Conservation (phyloP, 306 rosid species). For the Dryas alaskensis region DNA sequence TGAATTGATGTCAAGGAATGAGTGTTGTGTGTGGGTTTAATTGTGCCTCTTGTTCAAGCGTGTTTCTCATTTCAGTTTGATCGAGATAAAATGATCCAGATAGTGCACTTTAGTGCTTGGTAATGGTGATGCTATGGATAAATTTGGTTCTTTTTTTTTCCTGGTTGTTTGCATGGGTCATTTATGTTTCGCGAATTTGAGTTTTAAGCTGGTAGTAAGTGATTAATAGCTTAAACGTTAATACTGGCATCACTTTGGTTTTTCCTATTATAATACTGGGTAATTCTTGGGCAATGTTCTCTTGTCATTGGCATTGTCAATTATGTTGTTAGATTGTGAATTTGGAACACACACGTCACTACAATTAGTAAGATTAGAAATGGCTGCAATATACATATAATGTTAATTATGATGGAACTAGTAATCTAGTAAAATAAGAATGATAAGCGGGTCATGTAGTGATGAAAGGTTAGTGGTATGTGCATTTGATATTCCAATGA, state of each 20-base stretch:
- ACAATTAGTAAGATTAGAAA: too few species aligned
- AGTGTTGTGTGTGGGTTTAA: background rate
- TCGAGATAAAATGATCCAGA: background rate
- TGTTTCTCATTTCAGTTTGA: background rate
- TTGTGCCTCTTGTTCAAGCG: background rate
- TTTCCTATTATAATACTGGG: too few species aligned
- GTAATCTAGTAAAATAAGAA: too few species aligned
- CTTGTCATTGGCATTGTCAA: too few species aligned
- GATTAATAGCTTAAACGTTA: background rate
- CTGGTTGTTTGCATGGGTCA: background rate
- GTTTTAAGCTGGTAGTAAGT: background rate
- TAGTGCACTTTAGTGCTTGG: background rate
- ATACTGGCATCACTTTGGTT: background rate
- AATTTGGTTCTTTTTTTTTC: background rate
- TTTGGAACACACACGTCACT: too few species aligned
- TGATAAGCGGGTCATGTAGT: too few species aligned
- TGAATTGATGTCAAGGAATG: background rate
- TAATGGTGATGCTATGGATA: background rate
- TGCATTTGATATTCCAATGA: too few species aligned
- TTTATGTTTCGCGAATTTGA: background rate
- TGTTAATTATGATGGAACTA: too few species aligned
- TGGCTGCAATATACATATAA: too few species aligned
- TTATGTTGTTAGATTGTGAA: too few species aligned
- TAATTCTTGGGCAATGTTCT: too few species aligned
- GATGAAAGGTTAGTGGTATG: too few species aligned